Conservation (phyloP, 176 grass and related monocot species). For the Juncus inflexus region DNA sequence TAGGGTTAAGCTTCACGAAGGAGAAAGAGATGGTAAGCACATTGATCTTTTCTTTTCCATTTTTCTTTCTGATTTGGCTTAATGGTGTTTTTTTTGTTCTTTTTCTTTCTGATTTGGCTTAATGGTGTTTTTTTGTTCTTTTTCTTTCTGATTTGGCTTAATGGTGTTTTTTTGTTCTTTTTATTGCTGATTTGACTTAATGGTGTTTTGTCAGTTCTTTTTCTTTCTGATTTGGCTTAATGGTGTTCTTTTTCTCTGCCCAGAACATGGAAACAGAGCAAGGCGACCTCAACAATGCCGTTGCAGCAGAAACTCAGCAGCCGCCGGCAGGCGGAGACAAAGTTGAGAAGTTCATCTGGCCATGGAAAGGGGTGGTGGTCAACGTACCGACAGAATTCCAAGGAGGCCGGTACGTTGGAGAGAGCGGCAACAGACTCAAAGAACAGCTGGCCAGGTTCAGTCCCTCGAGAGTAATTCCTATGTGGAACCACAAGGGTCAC, state of each 20-base stretch:
- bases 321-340: neutral
- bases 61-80: too few relatives aligned
- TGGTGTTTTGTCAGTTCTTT: too few relatives aligned
- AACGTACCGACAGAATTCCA: constrained; percentile 45
- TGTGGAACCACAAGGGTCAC: constrained; percentile 57
- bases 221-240: too few relatives aligned
- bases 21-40: too few relatives aligned
- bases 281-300: neutral
- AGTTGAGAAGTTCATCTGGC: constrained; percentile 27
- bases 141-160: too few relatives aligned
- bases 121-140: too few relatives aligned
- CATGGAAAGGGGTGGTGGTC: constrained; percentile 45
- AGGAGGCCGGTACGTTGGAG: constrained; percentile 42
- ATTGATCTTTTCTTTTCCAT: too few relatives aligned
- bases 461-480: constrained; percentile 35
- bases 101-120: too few relatives aligned
- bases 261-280: constrained; percentile 24
- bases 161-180: too few relatives aligned
- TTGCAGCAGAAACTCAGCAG: neutral
- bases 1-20: too few relatives aligned
- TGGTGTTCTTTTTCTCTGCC: neutral
- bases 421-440: constrained; percentile 35
- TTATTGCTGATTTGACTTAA: too few relatives aligned
- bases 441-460: constrained; percentile 22
- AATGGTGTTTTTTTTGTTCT: too few relatives aligned